Evolutionary conservation across 2,329 filamentous ascomycete genomes (phyloP).

Genomic region (Alternaria dauci): DNA sequence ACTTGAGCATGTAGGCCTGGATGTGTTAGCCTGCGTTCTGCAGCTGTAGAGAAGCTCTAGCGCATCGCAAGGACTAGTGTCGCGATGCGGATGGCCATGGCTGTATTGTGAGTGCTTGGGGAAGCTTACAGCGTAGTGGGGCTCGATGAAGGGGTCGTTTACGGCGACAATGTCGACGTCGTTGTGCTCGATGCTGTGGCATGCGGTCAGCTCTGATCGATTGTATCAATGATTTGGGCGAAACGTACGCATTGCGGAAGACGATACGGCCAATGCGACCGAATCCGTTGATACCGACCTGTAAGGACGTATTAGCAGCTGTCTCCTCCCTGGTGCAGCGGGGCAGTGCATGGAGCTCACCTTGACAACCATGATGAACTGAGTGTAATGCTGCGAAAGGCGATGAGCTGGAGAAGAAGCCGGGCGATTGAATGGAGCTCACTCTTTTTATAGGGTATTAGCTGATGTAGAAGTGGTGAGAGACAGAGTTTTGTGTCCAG

Average conservation of each 20-base stretch:
- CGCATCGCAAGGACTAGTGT: neutral
- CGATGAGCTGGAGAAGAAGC: slow-evolving; percentile 19
- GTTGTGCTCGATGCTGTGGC: slow-evolving; percentile 75
- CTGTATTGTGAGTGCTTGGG: slow-evolving; percentile 8
- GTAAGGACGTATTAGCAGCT: slow-evolving; percentile 36
- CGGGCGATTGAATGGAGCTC: slow-evolving; percentile 21
- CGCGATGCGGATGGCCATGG: neutral
- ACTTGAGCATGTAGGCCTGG: slow-evolving; percentile 99
- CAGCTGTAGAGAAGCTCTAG: neutral
- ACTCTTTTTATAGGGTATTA: slow-evolving; percentile 33
- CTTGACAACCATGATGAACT: slow-evolving; percentile 58
- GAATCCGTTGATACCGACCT: slow-evolving; percentile 99
- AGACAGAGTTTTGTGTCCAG: slow-evolving; percentile 33
- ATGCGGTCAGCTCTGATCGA: slow-evolving; percentile 28
- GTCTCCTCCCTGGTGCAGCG: slow-evolving; percentile 21
- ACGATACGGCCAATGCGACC: slow-evolving; percentile 99
- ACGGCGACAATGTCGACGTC: slow-evolving; percentile 94
- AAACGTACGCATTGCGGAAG: slow-evolving; percentile 90
- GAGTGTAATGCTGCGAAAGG: slow-evolving; percentile 34
- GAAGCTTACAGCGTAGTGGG: slow-evolving; percentile 89
- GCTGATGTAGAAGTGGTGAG: slow-evolving; percentile 27
- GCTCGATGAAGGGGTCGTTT: slow-evolving; percentile 99
- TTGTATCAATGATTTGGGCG: slow-evolving; percentile 8
- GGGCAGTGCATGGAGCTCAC: slow-evolving; percentile 42
- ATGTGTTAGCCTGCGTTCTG: slow-evolving; percentile 38